Evolutionary conservation across 108 stramenopile genomes (phyloP).

Genomic region (Skeletonema tropicum): DNA sequence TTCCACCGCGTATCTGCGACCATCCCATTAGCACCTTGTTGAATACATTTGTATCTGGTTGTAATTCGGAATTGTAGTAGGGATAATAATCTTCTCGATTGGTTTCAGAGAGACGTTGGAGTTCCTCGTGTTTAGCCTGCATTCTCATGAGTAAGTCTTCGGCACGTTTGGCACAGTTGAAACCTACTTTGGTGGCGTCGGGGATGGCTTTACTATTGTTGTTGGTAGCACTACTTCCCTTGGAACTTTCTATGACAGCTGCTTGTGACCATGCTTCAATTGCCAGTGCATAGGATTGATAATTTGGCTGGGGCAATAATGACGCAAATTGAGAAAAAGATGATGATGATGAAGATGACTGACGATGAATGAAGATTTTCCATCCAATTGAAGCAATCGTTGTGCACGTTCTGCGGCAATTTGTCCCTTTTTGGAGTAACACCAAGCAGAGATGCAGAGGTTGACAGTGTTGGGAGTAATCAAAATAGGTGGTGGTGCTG

Average conservation of each 20-base stretch:
- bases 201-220: not conserved
- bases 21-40: conserved; percentile 34
- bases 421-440: conserved; percentile 28
- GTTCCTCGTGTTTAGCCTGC: conserved; percentile 31
- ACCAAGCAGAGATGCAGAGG: conserved; percentile 36
- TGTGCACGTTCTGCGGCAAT: conserved; percentile 35
- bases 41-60: conserved; percentile 42
- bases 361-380: conserved; percentile 19
- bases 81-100: not conserved
- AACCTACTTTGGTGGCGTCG: conserved; percentile 28
- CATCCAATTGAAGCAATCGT: conserved; percentile 41
- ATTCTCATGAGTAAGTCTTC: conserved; percentile 45
- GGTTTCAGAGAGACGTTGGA: not conserved
- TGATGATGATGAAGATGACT: not conserved
- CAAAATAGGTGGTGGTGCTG: conserved; percentile 6
- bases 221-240: not conserved
- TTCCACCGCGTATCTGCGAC: conserved; percentile 30
- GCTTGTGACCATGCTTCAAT: conserved; percentile 47
- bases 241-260: conserved; percentile 24
- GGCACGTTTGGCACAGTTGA: conserved; percentile 41
- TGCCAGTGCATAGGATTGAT: conserved; percentile 28
- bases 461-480: conserved; percentile 30
- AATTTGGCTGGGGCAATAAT: conserved; percentile 28
- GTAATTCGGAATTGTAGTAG: conserved; percentile 25
- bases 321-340: not conserved